These are phyloP conservation scores for Penicillium longicatenatum DNA, from an alignment of 495 filamentous ascomycete genomes.

Conservation along the genomic window DNA sequence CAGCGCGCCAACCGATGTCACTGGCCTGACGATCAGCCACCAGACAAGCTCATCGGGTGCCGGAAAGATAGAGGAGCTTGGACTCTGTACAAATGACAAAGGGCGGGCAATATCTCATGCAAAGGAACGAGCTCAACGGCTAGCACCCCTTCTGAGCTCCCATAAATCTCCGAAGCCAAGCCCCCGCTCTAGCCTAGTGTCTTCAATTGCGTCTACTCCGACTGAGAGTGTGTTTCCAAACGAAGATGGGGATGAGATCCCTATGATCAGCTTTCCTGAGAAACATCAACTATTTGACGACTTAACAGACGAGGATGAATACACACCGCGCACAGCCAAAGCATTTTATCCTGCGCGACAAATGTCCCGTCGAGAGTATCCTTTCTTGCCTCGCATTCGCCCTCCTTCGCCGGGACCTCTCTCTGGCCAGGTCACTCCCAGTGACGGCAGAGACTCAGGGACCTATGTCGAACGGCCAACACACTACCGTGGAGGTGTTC, in stretches of 20 bases:
- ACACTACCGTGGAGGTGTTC: slow-evolving; percentile 73
- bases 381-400: slow-evolving; percentile 40
- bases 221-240: slow-evolving; percentile 29
- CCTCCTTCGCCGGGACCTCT: slow-evolving; percentile 42
- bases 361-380: slow-evolving; percentile 43
- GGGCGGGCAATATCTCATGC: slow-evolving; percentile 39
- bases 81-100: slow-evolving; percentile 33
- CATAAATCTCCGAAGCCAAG: slow-evolving; percentile 37
- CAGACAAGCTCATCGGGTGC: slow-evolving; percentile 30
- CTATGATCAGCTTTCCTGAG: slow-evolving; percentile 42
- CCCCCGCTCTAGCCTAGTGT: slow-evolving; percentile 29
- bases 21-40: slow-evolving; percentile 33
- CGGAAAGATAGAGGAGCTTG: slow-evolving; percentile 36
- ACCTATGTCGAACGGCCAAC: slow-evolving; percentile 68
- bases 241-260: slow-evolving; percentile 42
- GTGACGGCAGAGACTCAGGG: slow-evolving; percentile 61
- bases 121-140: slow-evolving; percentile 36
- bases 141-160: slow-evolving; percentile 37
- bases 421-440: slow-evolving; percentile 62
- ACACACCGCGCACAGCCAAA: slow-evolving; percentile 34
- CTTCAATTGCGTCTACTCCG: slow-evolving; percentile 36
- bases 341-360: slow-evolving; percentile 38
- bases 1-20: slow-evolving; percentile 36
- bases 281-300: slow-evolving; percentile 36
- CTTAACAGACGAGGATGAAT: slow-evolving; percentile 34